Percentiles rank a stretch among this genome's conserved stretches.
phyloP scores from a whole-genome alignment of 129 eudicot species.

The Escallonia herrerae region DNA sequence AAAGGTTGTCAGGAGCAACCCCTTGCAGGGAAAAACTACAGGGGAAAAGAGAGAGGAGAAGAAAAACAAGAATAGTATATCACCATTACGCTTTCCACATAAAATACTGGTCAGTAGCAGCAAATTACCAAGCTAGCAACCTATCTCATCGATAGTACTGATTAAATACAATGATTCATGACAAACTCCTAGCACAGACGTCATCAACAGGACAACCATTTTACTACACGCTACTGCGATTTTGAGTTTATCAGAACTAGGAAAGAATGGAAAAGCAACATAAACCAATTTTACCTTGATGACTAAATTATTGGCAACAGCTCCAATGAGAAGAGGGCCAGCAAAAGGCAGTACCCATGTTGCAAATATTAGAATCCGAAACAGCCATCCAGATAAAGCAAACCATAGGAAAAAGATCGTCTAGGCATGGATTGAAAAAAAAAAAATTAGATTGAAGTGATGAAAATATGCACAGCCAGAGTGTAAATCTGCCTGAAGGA shows the following conservation, averaged over 20 bases:
- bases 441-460: slow-evolving; percentile 1
- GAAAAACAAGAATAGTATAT: too few species aligned
- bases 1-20: too few species aligned
- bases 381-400: slow-evolving; percentile 92
- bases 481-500: background rate
- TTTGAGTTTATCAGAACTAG: background rate
- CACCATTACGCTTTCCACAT: too few species aligned
- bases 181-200: too few species aligned
- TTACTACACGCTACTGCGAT: too few species aligned
- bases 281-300: slow-evolving; percentile 48
- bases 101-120: too few species aligned
- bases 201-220: too few species aligned
- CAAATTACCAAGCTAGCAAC: too few species aligned
- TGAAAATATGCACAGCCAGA: background rate
- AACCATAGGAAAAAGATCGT: slow-evolving; percentile 86
- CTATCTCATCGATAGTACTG: too few species aligned
- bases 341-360: slow-evolving; percentile 86
- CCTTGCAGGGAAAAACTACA: too few species aligned
- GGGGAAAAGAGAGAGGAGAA: too few species aligned
- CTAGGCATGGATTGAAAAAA: slow-evolving; percentile 26
- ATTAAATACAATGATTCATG: too few species aligned
- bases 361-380: slow-evolving; percentile 59
- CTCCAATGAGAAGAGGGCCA: slow-evolving; percentile 70
- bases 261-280: background rate
- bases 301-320: slow-evolving; percentile 71